Evolutionary conservation across 2,329 filamentous ascomycete genomes (phyloP), one percentile per base, ranked within the genome.

Genomic region (Ophiostoma pallidulum): DNA sequence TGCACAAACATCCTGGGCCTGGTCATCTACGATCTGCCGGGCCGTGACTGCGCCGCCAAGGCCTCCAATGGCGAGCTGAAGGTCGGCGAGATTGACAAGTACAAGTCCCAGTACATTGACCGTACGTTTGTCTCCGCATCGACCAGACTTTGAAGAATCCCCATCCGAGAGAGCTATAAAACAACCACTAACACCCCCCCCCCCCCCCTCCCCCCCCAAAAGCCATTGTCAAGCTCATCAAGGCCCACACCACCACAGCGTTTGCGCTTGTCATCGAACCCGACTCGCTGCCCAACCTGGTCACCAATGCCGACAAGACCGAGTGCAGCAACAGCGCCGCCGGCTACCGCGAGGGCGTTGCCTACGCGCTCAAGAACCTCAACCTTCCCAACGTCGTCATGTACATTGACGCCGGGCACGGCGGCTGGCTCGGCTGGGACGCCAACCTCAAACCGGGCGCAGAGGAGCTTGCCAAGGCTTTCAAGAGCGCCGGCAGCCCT

Each of bases 341-440:
- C 4, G 73, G 72, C 36, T 82, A 82, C 65, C 68, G 71, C 54
- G 70, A 73, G 22, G 68, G 74, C 51, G 69, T 73, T 29, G 67
- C 71, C 31, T 81, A 81, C 57, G 77, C 77, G 2, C 59, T 80
- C 42, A 65, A 67, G 53, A 66, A 67, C 40, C 66, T 82, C 53
- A 77, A 80, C 62, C 66, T 81, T 26, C 64, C 70, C 51, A 82
- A 82, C 58, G 78, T 82, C 22, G 66, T 74, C 53, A 77, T 78
- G 74, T 82, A 82, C 60, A 60, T 82, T 18, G 78, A 82, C 55
- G 78, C 75, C 8, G 78, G 76, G 49, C 78, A 82, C 60, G 77
- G 73, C 22, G 77, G 78, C 51, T 82, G 78, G 78, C 68, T 82
- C 37, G 78, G 78, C 57, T 82, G 77, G 77, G 60, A 71, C 16